phyloP scores from a whole-genome alignment of 129 eudicot genomes.

The Helichrysum umbraculigerum region DNA sequence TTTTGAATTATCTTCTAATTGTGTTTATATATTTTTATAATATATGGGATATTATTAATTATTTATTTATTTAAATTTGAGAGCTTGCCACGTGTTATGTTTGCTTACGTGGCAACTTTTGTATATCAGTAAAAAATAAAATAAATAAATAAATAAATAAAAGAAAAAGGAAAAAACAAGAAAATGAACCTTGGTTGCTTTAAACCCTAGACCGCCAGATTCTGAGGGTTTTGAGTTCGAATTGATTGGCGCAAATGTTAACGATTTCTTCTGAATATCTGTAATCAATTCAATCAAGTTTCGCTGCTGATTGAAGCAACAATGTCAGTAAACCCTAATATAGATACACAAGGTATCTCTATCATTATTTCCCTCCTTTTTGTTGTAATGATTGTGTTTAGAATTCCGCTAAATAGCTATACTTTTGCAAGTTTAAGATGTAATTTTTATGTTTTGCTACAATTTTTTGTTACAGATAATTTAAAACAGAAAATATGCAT shows the following conservation, averaged over 20 bases:
- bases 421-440: slow-evolving; percentile 14
- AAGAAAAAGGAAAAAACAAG: no score
- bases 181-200: slow-evolving; percentile 11
- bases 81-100: no score
- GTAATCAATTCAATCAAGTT: slow-evolving; percentile 15
- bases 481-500: slow-evolving; percentile 28
- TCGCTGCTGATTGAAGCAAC: slow-evolving; percentile 11
- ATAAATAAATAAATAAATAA: no score
- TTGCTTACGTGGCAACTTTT: no score
- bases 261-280: slow-evolving; percentile 13
- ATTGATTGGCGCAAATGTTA: slow-evolving; percentile 17
- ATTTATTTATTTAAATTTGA: no score
- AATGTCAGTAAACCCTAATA: slow-evolving; percentile 36
- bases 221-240: slow-evolving; percentile 25
- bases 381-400: no score
- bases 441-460: slow-evolving; percentile 18
- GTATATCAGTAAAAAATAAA: no score
- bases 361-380: no score
- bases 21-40: no score
- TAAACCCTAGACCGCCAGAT: background rate
- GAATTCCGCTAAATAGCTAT: no score
- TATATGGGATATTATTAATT: no score
- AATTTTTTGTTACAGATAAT: slow-evolving; percentile 32
- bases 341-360: slow-evolving; percentile 28
- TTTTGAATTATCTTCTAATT: no score